These are phyloP conservation scores for Stagonosporopsis vannaccii DNA, from an alignment of 2,329 filamentous ascomycete genomes.

Conservation along the genomic window DNA sequence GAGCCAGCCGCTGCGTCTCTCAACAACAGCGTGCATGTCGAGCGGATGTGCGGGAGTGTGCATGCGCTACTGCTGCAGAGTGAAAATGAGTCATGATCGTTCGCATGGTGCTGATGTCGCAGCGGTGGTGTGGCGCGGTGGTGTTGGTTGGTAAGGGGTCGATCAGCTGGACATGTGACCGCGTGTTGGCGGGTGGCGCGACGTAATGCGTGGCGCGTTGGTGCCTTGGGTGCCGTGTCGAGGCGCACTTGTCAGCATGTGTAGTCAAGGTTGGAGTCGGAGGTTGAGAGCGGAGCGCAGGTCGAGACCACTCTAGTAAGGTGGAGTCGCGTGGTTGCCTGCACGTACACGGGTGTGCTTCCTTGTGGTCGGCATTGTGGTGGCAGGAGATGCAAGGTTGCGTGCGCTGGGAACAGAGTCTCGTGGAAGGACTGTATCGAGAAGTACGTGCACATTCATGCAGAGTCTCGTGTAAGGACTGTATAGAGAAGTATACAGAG, in stretches of 20 bases:
- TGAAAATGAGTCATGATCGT: constrained; percentile 14
- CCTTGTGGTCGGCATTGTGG: not conserved
- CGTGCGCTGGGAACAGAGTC: no score
- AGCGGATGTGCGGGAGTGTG: not conserved
- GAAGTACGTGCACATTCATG: no score
- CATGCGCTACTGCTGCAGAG: not conserved
- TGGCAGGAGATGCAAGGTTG: not conserved
- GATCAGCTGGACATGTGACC: constrained; percentile 23
- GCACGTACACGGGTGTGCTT: not conserved
- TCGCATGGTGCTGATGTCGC: not conserved
- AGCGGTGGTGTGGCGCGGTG: not conserved
- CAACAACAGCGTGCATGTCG: not conserved
- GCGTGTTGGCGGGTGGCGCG: constrained; percentile 24
- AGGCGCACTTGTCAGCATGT: not conserved
- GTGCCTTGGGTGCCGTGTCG: constrained; percentile 12
- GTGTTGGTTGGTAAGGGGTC: constrained; percentile 18
- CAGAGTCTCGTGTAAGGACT: not conserved
- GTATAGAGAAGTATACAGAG: not conserved
- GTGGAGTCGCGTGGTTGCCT: constrained; percentile 7
- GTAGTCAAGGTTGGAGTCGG: not conserved
- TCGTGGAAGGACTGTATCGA: not conserved
- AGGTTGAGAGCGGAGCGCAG: not conserved
- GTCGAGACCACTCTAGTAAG: not conserved
- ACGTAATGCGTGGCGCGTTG: constrained; percentile 13
- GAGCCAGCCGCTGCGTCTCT: not conserved